Evolutionary conservation across 108 stramenopile genomes (phyloP), one percentile per base, ranked within the genome.

Genomic region (Discostella pseudostelligera): DNA sequence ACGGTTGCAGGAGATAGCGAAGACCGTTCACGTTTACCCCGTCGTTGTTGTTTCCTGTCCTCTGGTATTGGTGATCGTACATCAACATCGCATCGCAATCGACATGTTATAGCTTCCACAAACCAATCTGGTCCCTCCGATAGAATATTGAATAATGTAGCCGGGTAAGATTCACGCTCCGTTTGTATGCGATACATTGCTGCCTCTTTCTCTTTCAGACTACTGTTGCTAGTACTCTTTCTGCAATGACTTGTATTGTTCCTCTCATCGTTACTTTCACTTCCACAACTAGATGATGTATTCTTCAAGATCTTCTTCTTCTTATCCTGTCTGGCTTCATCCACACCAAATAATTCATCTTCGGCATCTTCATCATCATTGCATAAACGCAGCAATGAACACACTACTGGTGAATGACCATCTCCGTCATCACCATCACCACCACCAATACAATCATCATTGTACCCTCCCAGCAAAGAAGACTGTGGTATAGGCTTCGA

Each of bases 161-260:
- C 90, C 17, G 90, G 94, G 63, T 95, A 95, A 1, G 89, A 89
- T 49, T 94, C 88, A 21, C 68, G 71, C 67, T 94, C 93, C 17
- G 89, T 94, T 47, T 62, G 73, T 8, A 94, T 59, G 59, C 93
- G 78, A 72, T 94, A 83, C 13, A 47, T 49, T 8, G 93, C 86
- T 25, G 86, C 83, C 17, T 81, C 79, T 53, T 53, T 55, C 24
- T 26, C 12, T 7, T n/a, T 24, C 2, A 7, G 2, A 22, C 53
- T 19, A 24, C 32, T 42, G 25, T 4, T 46, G 44, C 26, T 46
- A 43, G n/a, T n/a, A n/a, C n/a, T n/a, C n/a, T n/a, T n/a, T n/a
- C n/a, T n/a, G 21, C 43, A 42, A 22, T 43, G 21, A 16, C n/a
- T n/a, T n/a, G n/a, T n/a, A n/a, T n/a, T 45, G 22, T 28, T 48